These are phyloP conservation scores for Taphrina betulina DNA, from an alignment of 1,139 yeast species.

Conservation along the genomic window DNA sequence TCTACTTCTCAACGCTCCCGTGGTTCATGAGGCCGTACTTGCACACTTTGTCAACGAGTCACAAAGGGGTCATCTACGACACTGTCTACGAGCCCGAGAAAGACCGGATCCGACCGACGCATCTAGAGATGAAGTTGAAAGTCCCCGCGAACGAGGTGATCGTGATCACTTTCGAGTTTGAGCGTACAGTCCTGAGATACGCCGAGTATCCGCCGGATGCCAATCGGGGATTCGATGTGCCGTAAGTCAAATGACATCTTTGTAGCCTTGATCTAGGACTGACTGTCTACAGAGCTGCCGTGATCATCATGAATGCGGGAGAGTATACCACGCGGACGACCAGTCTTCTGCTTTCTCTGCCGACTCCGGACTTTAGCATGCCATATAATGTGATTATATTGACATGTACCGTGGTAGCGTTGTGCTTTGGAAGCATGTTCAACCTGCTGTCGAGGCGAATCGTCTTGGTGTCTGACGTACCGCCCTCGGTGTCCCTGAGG, in stretches of 20 bases:
- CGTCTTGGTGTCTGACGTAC: constrained; percentile 44
- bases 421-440: constrained; percentile 83
- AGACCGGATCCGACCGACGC: constrained; percentile 80
- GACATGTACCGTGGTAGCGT: constrained; percentile 89
- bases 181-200: constrained; percentile 76
- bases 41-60: constrained; percentile 55
- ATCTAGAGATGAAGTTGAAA: constrained; percentile 64
- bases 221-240: constrained; percentile 93
- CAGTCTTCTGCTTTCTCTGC: constrained; percentile 76
- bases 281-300: constrained; percentile 58
- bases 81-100: constrained; percentile 71
- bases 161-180: constrained; percentile 73
- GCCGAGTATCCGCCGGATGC: constrained; percentile 99
- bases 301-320: constrained; percentile 40
- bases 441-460: constrained; percentile 73
- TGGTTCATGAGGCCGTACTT: constrained; percentile 89
- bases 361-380: constrained; percentile 99
- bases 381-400: constrained; percentile 95
- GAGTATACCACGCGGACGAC: constrained; percentile 75
- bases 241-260: constrained; percentile 62
- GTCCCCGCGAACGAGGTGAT: constrained; percentile 67
- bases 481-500: background rate
- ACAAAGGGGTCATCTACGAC: constrained; percentile 51
- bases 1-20: constrained; percentile 80
- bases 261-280: no score